Evolutionary conservation across 805 yeast genomes (phyloP), one percentile per base, ranked within the genome.

Genomic region (Cyberlindnera samutprakarnensis): DNA sequence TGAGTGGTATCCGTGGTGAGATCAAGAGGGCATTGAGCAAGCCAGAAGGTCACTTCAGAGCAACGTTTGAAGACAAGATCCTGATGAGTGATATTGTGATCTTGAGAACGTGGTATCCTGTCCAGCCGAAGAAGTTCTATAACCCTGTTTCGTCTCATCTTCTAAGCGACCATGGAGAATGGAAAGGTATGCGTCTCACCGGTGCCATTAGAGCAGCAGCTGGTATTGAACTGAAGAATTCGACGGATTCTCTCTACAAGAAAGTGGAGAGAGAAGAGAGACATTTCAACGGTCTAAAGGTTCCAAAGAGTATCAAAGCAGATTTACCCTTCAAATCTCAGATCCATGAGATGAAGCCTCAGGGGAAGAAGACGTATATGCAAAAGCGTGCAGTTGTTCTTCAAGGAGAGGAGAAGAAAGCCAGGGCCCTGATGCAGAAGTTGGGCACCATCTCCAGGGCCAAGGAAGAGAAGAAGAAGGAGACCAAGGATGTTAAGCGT

Each of bases 101-200:
- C 47, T 63, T 92, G 54, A 78, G 95, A 54, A 88, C 97, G 4
- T 92, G 98, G 98, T 88, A 87, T 55, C 97, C 97, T 2, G 94
- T 92, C 23, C 77, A 72, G 43, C 83, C 92, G 12, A 81, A 90
- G 57, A 77, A 77, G 56, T 92, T 86, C 60, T 94, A 90, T 60
- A 94, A 92, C 53, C 97, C 97, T 2, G 97, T 92, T 14, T 83
- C 96, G 0, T 92, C 98, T 2, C 65, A 90, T 53, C 66, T 94
- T 47, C 59, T 88, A 37, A 53, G 64, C 22, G 74, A 86, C 44
- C 92, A 92, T 61, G 65, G 69, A 20, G 84, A 84, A 49, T 92
- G 99, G 99, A 73, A 73, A 50, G 99, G 99, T 41, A 87, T 92
- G 94, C 74, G 95, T 53, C 67, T 90, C 40, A 92, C 96, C 1